phyloP scores from a whole-genome alignment of 768 basidiomycete species.

The Leccinum ochraceum region DNA sequence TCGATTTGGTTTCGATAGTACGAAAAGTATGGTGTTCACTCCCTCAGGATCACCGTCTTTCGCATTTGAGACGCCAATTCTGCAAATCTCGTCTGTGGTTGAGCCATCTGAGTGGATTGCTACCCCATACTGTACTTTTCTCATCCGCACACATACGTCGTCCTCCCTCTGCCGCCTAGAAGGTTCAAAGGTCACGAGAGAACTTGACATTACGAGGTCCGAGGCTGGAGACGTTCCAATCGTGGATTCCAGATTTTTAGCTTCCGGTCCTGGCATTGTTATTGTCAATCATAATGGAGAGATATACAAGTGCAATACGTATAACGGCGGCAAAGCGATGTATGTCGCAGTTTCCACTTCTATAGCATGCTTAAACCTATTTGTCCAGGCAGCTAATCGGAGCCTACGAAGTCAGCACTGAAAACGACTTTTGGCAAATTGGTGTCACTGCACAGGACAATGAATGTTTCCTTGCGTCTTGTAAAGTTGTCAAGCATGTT shows the following conservation, averaged over 20 bases:
- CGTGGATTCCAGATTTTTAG: conserved; percentile 49
- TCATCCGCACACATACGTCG: conserved; percentile 49
- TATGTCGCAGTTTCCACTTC: conserved; percentile 30
- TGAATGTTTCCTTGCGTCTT: conserved; percentile 50
- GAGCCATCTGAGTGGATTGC: conserved; percentile 15
- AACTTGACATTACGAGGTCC: conserved; percentile 40
- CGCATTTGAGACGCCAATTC: conserved; percentile 67
- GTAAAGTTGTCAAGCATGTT: conserved; percentile 41
- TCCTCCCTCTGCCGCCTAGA: conserved; percentile 41
- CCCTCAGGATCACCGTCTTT: conserved; percentile 43
- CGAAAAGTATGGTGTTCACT: conserved; percentile 22
- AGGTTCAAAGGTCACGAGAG: conserved; percentile 29
- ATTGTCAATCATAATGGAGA: conserved; percentile 52
- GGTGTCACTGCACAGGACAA: conserved; percentile 36
- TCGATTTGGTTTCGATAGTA: conserved; percentile 29
- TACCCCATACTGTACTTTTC: conserved; percentile 20
- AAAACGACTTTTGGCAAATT: conserved; percentile 55
- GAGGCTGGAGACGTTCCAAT: conserved; percentile 43
- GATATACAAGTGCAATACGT: conserved; percentile 48
- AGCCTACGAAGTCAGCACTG: conserved; percentile 6
- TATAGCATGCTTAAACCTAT: conserved; percentile 2
- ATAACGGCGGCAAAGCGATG: conserved; percentile 41
- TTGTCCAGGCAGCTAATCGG: conserved; percentile 24
- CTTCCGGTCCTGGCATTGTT: conserved; percentile 36
- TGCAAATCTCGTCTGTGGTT: conserved; percentile 52